Percentiles rank a stretch among this genome's conserved stretches.
These are phyloP conservation scores for Glutinoglossum americanum DNA, from an alignment of 495 filamentous ascomycete genomes.

Conservation along the genomic window DNA sequence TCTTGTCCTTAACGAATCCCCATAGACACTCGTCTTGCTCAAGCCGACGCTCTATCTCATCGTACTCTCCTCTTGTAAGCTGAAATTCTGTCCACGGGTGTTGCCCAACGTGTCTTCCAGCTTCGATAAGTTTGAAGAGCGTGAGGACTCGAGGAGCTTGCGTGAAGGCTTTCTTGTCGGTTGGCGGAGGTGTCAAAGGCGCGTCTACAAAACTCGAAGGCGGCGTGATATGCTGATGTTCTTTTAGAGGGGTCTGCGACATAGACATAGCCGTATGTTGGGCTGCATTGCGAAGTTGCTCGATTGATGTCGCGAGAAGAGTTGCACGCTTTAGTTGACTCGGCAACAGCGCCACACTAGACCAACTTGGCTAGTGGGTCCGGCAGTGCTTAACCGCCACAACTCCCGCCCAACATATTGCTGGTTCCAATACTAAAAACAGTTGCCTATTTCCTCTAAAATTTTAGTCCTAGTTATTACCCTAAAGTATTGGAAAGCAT, in stretches of 20 bases:
- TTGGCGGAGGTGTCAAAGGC: constrained; percentile 10
- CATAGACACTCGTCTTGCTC: constrained; percentile 5
- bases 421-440: too few species aligned
- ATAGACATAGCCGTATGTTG: constrained; percentile 8
- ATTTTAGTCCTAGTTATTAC: too few species aligned
- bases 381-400: not conserved
- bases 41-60: constrained; percentile 11
- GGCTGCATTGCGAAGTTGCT: constrained; percentile 4
- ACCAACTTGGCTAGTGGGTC: not conserved
- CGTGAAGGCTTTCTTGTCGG: constrained; percentile 8
- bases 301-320: constrained; percentile 3
- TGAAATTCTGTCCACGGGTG: constrained; percentile 8
- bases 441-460: too few species aligned
- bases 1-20: constrained; percentile 10
- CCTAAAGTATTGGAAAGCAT: too few species aligned
- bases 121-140: constrained; percentile 8
- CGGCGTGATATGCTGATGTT: constrained; percentile 7
- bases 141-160: constrained; percentile 9
- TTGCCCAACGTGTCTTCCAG: constrained; percentile 5
- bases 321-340: not conserved
- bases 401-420: too few species aligned
- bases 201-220: constrained; percentile 8
- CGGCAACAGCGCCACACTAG: not conserved
- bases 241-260: constrained; percentile 4
- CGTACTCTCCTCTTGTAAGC: constrained; percentile 8